Percentiles rank a stretch among this genome's conserved stretches.
Evolutionary conservation across 352 stramenopile species (phyloP).

Genomic region (Plasmopara viticola): DNA sequence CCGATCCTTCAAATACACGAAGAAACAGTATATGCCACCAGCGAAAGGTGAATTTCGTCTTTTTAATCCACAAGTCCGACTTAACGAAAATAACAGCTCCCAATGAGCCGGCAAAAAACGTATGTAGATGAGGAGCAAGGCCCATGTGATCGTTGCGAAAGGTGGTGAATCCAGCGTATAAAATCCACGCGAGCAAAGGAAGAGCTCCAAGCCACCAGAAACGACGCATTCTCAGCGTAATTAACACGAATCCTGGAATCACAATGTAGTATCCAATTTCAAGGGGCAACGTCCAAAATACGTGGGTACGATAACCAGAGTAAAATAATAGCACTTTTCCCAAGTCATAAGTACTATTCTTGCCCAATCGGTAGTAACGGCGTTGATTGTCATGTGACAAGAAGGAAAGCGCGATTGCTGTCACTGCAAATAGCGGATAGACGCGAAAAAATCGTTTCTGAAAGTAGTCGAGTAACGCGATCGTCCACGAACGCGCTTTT

Average conservation of each 20-base stretch:
- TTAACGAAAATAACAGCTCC: slow-evolving; percentile 26
- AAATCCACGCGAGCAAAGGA: slow-evolving; percentile 17
- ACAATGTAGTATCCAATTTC: slow-evolving; percentile 34
- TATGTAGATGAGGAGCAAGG: slow-evolving; percentile 21
- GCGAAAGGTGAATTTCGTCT: slow-evolving; percentile 12
- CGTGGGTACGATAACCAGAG: slow-evolving; percentile 23
- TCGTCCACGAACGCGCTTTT: slow-evolving; percentile 7
- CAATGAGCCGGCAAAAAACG: slow-evolving; percentile 31
- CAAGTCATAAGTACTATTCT: neutral
- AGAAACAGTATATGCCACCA: slow-evolving; percentile 23
- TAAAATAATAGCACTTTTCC: slow-evolving; percentile 30
- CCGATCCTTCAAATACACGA: slow-evolving; percentile 20
- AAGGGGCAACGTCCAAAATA: slow-evolving; percentile 30
- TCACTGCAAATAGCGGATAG: slow-evolving; percentile 43
- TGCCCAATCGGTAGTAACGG: slow-evolving; percentile 25
- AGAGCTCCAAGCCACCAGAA: slow-evolving; percentile 24
- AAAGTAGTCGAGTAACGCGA: slow-evolving; percentile 36
- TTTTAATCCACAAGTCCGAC: slow-evolving; percentile 17
- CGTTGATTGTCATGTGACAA: slow-evolving; percentile 26
- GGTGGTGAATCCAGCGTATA: slow-evolving; percentile 15
- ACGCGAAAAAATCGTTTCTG: slow-evolving; percentile 49
- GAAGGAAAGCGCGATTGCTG: slow-evolving; percentile 25
- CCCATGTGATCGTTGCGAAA: slow-evolving; percentile 15
- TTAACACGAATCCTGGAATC: slow-evolving; percentile 32
- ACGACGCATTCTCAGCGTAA: slow-evolving; percentile 14